Conservation (phyloP, 768 basidiomycete genomes). For the Russula abietina region DNA sequence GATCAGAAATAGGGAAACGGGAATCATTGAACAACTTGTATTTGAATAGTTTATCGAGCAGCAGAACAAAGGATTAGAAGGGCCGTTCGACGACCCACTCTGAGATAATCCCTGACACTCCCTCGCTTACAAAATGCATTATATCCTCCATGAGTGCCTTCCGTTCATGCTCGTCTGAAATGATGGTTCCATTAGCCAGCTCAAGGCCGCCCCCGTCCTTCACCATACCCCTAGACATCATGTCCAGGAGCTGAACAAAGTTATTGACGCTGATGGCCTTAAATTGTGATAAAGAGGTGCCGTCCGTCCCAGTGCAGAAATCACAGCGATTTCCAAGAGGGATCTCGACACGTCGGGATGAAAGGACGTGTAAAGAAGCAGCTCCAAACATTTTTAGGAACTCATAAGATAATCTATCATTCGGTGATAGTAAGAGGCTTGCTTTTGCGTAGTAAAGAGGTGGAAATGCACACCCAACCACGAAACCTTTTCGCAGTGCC, state of each 20-base stretch:
- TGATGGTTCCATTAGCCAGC: background rate
- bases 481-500: background rate
- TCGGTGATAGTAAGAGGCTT: background rate
- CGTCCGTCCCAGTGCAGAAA: background rate
- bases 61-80: background rate
- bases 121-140: background rate
- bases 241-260: background rate
- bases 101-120: background rate
- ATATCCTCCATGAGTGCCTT: background rate
- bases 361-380: background rate
- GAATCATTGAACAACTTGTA: no score
- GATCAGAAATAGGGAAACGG: no score
- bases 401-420: background rate
- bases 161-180: background rate
- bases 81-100: conserved; percentile 4
- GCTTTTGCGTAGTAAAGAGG: background rate
- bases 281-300: background rate
- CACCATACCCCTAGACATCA: background rate
- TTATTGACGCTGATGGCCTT: background rate
- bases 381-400: background rate
- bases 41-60: no score
- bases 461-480: background rate
- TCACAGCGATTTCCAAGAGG: conserved; percentile 4
- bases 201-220: background rate
- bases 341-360: background rate